Percentiles rank a stretch among this genome's conserved stretches.
phyloP scores from a whole-genome alignment of 2,329 filamentous ascomycete species.

The Pyrenophora teres region DNA sequence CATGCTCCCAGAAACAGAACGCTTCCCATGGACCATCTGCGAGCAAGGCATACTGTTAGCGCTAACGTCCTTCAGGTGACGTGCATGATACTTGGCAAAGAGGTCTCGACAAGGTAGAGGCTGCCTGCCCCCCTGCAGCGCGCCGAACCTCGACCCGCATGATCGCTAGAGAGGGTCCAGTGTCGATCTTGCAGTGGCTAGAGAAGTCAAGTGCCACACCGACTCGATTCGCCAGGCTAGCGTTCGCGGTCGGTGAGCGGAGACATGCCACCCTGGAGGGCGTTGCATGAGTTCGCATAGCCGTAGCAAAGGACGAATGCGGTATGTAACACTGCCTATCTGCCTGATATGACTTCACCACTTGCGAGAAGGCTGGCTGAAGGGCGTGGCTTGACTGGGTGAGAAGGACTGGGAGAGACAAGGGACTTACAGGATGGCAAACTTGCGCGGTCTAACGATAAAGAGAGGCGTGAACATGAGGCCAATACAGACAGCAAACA shows the following conservation, averaged over 20 bases:
- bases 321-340: slow-evolving; percentile 35
- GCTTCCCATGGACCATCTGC: slow-evolving; percentile 93
- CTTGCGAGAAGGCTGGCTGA: slow-evolving; percentile 22
- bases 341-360: slow-evolving; percentile 24
- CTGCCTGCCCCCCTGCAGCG: slow-evolving; percentile 41
- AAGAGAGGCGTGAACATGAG: slow-evolving; percentile 76
- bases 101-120: slow-evolving; percentile 36
- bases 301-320: slow-evolving; percentile 28
- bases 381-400: slow-evolving; percentile 20
- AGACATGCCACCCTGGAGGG: slow-evolving; percentile 15
- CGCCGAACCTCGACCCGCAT: slow-evolving; percentile 49
- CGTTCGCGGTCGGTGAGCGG: slow-evolving; percentile 17
- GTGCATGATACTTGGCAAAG: slow-evolving; percentile 28
- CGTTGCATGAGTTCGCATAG: slow-evolving; percentile 41
- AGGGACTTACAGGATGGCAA: slow-evolving; percentile 89
- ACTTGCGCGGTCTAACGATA: slow-evolving; percentile 82
- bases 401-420: slow-evolving; percentile 19
- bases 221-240: slow-evolving; percentile 25
- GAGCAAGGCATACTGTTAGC: slow-evolving; percentile 46
- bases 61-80: slow-evolving; percentile 31
- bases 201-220: slow-evolving; percentile 42
- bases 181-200: slow-evolving; percentile 44
- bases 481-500: slow-evolving; percentile 92
- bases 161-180: slow-evolving; percentile 45
- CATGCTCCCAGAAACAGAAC: slow-evolving; percentile 88